Percentiles rank a stretch among this genome's conserved stretches.
Conservation (phyloP, 805 yeast species). For the Kluyveromyces starmeri region DNA sequence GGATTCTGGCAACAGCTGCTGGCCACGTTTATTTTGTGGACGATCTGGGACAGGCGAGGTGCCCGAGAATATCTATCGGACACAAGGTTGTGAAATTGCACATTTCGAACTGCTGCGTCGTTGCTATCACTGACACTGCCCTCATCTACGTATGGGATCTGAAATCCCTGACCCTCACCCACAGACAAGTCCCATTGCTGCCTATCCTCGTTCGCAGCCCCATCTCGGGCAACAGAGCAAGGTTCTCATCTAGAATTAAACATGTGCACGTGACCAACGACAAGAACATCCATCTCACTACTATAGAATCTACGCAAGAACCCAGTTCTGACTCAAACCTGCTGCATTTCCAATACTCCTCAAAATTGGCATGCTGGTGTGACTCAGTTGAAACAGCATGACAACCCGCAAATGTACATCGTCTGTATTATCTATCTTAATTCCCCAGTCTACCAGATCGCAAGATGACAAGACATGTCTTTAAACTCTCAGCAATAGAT, state of each 20-base stretch:
- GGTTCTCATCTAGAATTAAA: constrained; percentile 17
- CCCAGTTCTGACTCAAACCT: not conserved
- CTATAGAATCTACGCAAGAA: not conserved
- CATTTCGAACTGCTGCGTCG: constrained; percentile 36
- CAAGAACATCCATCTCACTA: not conserved
- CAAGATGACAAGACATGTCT: too few relatives aligned
- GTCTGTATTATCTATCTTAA: too few relatives aligned
- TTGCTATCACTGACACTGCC: constrained; percentile 52
- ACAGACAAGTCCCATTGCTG: constrained; percentile 21
- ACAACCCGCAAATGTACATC: too few relatives aligned
- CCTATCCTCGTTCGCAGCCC: constrained; percentile 23
- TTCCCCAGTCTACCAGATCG: too few relatives aligned
- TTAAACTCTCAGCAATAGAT: too few relatives aligned
- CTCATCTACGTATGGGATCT: constrained; percentile 34
- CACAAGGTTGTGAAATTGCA: constrained; percentile 40
- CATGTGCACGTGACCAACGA: not conserved
- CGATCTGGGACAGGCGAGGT: constrained; percentile 27
- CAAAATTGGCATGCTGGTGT: not conserved
- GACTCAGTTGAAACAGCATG: not conserved
- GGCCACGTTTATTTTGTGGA: constrained; percentile 31
- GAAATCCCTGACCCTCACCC: constrained; percentile 10
- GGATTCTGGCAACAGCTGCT: constrained; percentile 37
- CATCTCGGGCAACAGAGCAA: constrained; percentile 19
- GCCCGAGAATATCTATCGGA: constrained; percentile 37
- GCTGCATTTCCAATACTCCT: constrained; percentile 1